A percentile compares a stretch with the other conserved stretches of the same genome.
phyloP scores from a whole-genome alignment of 2,329 filamentous ascomycete genomes.

The Xylaria hypoxylon region DNA sequence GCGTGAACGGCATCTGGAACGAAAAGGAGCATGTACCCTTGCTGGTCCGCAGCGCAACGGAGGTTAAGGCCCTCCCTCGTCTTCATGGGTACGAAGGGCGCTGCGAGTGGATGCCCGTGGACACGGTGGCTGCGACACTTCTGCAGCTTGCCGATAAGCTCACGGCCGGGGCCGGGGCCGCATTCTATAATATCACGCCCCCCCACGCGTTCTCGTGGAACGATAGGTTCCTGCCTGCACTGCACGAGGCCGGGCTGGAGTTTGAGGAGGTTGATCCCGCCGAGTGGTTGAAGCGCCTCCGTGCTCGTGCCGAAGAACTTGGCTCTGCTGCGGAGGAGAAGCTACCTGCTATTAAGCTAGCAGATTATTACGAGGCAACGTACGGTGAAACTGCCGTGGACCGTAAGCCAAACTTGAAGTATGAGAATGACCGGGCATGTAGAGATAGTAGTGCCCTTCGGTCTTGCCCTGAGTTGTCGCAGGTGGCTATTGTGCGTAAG shows the following conservation, averaged over 20 bases:
- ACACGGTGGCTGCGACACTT: constrained; percentile 47
- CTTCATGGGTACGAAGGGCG: constrained; percentile 42
- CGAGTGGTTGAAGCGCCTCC: constrained; percentile 52
- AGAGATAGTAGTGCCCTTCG: constrained; percentile 43
- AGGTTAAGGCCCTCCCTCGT: constrained; percentile 43
- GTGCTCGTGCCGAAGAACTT: constrained; percentile 41
- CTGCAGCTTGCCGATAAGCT: constrained; percentile 41
- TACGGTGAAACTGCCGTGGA: constrained; percentile 35
- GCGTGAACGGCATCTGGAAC: constrained; percentile 48
- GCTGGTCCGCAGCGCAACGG: constrained; percentile 42
- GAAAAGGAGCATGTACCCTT: constrained; percentile 47
- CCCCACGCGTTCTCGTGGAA: constrained; percentile 53
- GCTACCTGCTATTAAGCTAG: constrained; percentile 45
- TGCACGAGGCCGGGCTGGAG: constrained; percentile 49
- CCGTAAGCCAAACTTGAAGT: constrained; percentile 35
- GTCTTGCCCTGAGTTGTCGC: constrained; percentile 42
- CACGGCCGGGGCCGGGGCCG: constrained; percentile 18
- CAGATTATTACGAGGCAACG: constrained; percentile 45
- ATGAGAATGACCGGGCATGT: constrained; percentile 41
- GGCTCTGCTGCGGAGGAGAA: constrained; percentile 43
- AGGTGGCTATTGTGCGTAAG: constrained; percentile 44
- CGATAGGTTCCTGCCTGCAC: constrained; percentile 46
- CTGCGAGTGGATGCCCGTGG: constrained; percentile 51
- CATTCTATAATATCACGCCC: constrained; percentile 46
- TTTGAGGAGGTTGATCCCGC: constrained; percentile 52